Evolutionary conservation across 2,329 filamentous ascomycete species (phyloP).

Genomic region (Beauveria varroae): DNA sequence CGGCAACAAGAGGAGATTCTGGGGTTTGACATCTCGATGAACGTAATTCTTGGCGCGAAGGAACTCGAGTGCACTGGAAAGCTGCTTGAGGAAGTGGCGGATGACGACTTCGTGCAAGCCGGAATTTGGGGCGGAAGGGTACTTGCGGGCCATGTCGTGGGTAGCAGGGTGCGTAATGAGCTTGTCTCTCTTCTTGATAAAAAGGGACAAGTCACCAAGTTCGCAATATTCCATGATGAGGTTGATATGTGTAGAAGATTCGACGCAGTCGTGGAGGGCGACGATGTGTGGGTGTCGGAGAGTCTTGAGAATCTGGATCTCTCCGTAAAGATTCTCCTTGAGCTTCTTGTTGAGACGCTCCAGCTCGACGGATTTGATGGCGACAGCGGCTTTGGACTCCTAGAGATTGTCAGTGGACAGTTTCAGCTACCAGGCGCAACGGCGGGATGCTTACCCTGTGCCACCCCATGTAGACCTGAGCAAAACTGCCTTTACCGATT

Average conservation of each 20-base stretch:
- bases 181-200: constrained; percentile 89
- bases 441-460: constrained; percentile 56
- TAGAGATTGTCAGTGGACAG: constrained; percentile 27
- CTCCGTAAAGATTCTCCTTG: constrained; percentile 88
- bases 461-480: constrained; percentile 82
- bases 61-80: constrained; percentile 86
- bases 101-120: constrained; percentile 96
- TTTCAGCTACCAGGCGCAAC: not conserved
- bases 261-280: constrained; percentile 87
- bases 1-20: constrained; percentile 87
- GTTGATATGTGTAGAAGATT: constrained; percentile 82
- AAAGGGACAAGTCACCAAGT: constrained; percentile 85
- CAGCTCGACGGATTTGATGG: constrained; percentile 94
- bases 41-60: constrained; percentile 79
- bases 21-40: constrained; percentile 94
- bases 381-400: constrained; percentile 75
- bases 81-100: constrained; percentile 91
- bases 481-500: constrained; percentile 97
- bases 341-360: constrained; percentile 90
- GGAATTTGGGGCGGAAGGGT: constrained; percentile 73
- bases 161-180: constrained; percentile 74
- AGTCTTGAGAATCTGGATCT: constrained; percentile 91
- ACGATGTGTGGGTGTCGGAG: constrained; percentile 96
- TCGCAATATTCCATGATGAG: constrained; percentile 99
- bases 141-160: constrained; percentile 85